Evolutionary conservation across 495 filamentous ascomycete genomes (phyloP).

Genomic region (Beverwykella pulmonaria): DNA sequence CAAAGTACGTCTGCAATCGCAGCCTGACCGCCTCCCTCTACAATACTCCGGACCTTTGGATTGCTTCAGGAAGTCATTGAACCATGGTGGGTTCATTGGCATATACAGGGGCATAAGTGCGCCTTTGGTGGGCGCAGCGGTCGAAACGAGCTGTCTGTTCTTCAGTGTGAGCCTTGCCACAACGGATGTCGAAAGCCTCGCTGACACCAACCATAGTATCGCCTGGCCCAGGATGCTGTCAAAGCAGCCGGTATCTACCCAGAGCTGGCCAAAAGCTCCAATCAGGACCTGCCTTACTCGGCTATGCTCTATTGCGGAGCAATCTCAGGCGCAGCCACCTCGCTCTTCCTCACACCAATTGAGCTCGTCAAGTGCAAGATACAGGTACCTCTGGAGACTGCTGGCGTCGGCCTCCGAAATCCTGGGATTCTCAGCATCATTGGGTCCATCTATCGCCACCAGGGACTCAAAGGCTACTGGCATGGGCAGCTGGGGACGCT

Average conservation of each 20-base stretch:
- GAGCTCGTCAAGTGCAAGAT: conserved; percentile 99
- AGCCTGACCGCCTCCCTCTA: conserved; percentile 79
- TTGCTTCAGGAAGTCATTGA: conserved; percentile 86
- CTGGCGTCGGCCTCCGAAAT: conserved; percentile 30
- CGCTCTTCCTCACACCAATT: conserved; percentile 87
- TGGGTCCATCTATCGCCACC: conserved; percentile 71
- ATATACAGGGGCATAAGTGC: conserved; percentile 94
- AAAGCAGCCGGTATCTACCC: conserved; percentile 57
- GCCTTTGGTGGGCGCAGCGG: conserved; percentile 85
- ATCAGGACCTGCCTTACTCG: conserved; percentile 61
- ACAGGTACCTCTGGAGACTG: conserved; percentile 66
- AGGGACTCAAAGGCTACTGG: conserved; percentile 89
- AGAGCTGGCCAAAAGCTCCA: conserved; percentile 49
- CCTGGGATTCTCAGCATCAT: conserved; percentile 66
- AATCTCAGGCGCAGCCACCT: conserved; percentile 86
- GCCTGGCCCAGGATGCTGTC: conserved; percentile 67
- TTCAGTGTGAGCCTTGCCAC: conserved; percentile 60
- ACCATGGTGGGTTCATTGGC: conserved; percentile 69
- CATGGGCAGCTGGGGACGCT: conserved; percentile 90
- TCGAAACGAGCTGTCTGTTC: conserved; percentile 93
- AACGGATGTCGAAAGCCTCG: neutral
- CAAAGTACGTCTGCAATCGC: conserved; percentile 82
- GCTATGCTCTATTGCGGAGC: conserved; percentile 77
- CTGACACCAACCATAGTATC: conserved; percentile 52
- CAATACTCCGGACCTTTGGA: conserved; percentile 87